Evolutionary conservation across 768 basidiomycete species (phyloP), one percentile per base, ranked within the genome.

Genomic region (Xanthoconium purpureum): DNA sequence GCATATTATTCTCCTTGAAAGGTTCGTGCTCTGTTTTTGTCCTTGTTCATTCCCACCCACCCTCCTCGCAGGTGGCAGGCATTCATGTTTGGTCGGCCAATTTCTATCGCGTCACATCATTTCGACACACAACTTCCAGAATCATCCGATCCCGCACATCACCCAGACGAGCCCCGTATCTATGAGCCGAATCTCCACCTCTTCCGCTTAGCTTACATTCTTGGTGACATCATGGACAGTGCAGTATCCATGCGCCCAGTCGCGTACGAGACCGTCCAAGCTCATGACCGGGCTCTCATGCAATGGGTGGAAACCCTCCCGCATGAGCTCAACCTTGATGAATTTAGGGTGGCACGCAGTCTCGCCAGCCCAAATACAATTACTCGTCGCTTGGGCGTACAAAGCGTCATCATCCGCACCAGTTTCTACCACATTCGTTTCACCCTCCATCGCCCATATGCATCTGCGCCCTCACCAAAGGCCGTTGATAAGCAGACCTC

Each of bases 191-290:
- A 89, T 66, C 78, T 90, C 62, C 84, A 89, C 3, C 78, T 90
- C 30, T 89, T 91, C 72, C 78, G 83, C 30, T 74, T 91, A n/a
- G 87, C 88, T 10, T 86, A 84, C 62, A 84, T 90, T 54, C 78
- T 92, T 9, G 89, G 91, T 9, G 88, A 91, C 65, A 89, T 93
- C 72, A 87, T 92, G 84, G 87, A 91, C 66, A 86, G 88, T 59
- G 89, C 89, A 4, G 83, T 90, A 6, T 91, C 88, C 43, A 81
- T 90, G 58, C 84, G 86, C n/a, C 75, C 84, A n/a, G 88, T 91
- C 15, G 77, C 86, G 5, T 91, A 91, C 63, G 84, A 90, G 49
- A 82, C 81, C 39, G 80, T 92, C 18, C 79, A 82, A 67, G 80
- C 83, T 1, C 87, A 89, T 63, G 91, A 93, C 68, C 80, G 82